Conservation (phyloP, 2,329 filamentous ascomycete genomes). For the Pseudocercospora vitis region DNA sequence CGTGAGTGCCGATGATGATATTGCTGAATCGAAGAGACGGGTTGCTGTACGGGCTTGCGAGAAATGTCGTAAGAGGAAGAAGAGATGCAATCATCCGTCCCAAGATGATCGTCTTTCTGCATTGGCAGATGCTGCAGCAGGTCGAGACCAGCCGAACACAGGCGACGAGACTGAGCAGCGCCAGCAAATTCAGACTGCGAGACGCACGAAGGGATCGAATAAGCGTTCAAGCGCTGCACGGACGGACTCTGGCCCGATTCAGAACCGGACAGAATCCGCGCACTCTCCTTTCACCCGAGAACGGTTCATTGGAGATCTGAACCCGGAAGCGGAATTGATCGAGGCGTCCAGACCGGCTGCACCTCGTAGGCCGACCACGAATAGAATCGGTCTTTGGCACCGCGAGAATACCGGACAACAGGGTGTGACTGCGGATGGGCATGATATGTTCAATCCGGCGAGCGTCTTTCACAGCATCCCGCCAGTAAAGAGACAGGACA, state of each 20-base stretch:
- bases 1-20: neutral
- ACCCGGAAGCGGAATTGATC: conserved; percentile 18
- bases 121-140: neutral
- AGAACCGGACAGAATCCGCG: neutral
- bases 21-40: conserved; percentile 5
- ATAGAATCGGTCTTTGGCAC: conserved; percentile 18
- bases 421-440: neutral
- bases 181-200: no score
- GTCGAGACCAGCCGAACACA: neutral
- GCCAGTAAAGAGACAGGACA: neutral
- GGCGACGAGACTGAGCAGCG: no score
- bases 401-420: neutral
- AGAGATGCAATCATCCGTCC: conserved; percentile 11
- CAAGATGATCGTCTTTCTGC: neutral
- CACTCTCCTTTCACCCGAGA: neutral
- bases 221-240: neutral
- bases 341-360: conserved; percentile 9
- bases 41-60: conserved; percentile 12
- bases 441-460: conserved; percentile 5
- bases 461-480: conserved; percentile 13
- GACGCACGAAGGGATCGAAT: no score
- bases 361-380: conserved; percentile 2
- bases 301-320: conserved; percentile 20
- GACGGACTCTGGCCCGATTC: neutral
- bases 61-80: conserved; percentile 16